Evolutionary conservation across 768 basidiomycete genomes (phyloP).

Genomic region (Sutorius australiensis): DNA sequence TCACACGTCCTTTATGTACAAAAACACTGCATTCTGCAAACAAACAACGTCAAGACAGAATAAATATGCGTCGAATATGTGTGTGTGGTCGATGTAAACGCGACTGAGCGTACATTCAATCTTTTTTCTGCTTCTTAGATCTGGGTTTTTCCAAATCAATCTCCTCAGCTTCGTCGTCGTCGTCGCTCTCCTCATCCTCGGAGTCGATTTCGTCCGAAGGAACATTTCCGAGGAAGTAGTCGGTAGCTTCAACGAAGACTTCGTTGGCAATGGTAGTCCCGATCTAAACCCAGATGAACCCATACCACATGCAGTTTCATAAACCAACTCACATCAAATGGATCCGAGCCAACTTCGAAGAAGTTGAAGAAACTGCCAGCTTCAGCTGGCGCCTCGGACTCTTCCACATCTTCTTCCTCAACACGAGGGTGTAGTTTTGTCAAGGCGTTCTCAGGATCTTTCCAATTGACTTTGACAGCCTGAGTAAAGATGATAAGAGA

Average conservation of each 20-base stretch:
- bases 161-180: constrained; percentile 77
- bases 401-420: constrained; percentile 51
- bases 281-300: constrained; percentile 43
- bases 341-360: constrained; percentile 65
- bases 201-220: constrained; percentile 59
- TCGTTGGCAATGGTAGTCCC: constrained; percentile 71
- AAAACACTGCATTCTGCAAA: constrained; percentile 4
- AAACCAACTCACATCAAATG: constrained; percentile 55
- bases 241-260: constrained; percentile 75
- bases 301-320: background rate
- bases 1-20: background rate
- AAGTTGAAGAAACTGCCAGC: constrained; percentile 87
- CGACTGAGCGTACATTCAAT: constrained; percentile 20
- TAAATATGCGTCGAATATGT: constrained; percentile 27
- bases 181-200: constrained; percentile 65
- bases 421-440: constrained; percentile 76
- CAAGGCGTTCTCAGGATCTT: constrained; percentile 69
- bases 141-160: constrained; percentile 86
- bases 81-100: constrained; percentile 12
- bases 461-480: constrained; percentile 76
- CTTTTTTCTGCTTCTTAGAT: constrained; percentile 63
- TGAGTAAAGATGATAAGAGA: constrained; percentile 25
- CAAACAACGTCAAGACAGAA: constrained; percentile 12
- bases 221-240: constrained; percentile 72
- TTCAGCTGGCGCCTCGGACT: constrained; percentile 57